These are phyloP conservation scores for Capsella rubella DNA, from an alignment of 441 rosid genomes.

Conservation along the genomic window DNA sequence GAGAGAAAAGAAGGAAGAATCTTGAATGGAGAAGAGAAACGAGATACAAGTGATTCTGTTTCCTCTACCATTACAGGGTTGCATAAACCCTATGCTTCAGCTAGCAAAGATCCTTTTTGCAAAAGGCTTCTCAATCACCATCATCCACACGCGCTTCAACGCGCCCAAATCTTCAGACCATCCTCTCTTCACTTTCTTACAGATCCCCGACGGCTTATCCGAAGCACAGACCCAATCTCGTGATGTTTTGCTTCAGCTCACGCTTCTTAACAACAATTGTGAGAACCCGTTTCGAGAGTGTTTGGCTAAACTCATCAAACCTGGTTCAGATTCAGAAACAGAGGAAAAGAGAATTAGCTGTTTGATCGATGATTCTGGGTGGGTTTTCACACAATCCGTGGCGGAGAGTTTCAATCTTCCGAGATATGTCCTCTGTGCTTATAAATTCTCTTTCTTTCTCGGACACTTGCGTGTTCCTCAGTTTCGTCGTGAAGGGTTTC, in stretches of 20 bases:
- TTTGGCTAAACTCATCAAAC: constrained; percentile 35
- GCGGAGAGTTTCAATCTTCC: constrained; percentile 44
- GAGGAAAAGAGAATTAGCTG: constrained; percentile 34
- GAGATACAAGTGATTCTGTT: constrained; percentile 31
- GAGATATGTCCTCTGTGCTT: constrained; percentile 47
- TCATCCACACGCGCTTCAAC: constrained; percentile 45
- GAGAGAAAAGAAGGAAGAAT: constrained; percentile 8
- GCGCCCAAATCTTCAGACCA: constrained; percentile 34
- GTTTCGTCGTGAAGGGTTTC: constrained; percentile 43
- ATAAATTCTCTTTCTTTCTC: constrained; percentile 42
- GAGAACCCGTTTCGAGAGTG: constrained; percentile 42
- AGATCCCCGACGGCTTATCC: constrained; percentile 40
- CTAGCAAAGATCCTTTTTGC: constrained; percentile 34
- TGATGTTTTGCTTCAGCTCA: constrained; percentile 36
- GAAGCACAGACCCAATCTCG: constrained; percentile 24
- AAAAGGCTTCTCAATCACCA: constrained; percentile 44
- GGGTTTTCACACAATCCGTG: constrained; percentile 48
- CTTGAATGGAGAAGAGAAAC: constrained; percentile 37
- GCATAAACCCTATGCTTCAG: constrained; percentile 47
- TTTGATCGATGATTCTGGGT: constrained; percentile 48
- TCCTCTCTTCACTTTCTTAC: constrained; percentile 44
- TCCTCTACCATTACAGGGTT: constrained; percentile 44
- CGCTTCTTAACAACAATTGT: constrained; percentile 41
- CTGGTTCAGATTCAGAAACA: constrained; percentile 15
- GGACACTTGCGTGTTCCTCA: constrained; percentile 47